Evolutionary conservation across 345 rosid genomes (phyloP), one percentile per base, ranked within the genome.

Genomic region (Salix viminalis): DNA sequence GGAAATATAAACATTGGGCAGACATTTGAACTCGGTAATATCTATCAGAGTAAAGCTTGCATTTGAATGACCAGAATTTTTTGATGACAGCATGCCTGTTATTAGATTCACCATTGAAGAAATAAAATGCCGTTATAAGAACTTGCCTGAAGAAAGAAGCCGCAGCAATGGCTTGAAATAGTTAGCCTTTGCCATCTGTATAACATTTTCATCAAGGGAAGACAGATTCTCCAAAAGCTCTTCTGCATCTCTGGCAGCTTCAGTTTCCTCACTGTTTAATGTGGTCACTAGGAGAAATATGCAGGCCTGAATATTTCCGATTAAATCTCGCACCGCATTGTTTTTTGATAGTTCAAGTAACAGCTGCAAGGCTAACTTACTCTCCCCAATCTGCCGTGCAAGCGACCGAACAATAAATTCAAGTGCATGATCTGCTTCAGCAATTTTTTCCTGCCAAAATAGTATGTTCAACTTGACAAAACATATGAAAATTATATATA

Each of bases 161-260:
- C 71, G 76, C 71, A 82, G 56, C 36, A 74, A 77, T 42, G 81
- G 84, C 60, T 77, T 74, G 44, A 82, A 82, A 67, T 70, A 82
- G 42, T 78, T 82, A 39, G 84, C 78, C 67, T 81, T 77, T 2
- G 81, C 81, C 80, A 81, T 81, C 69, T 73, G 54, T 42, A 81
- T 73, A 54, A 73, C 78, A 77, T 77, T 81, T 42, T 77, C 78
- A 41, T 81, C 50, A 65, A 64, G 65, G 46, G 44, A 77, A 73
- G 84, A 77, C 18, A 81, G 78, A 70, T 77, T 77, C 14, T 74
- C 72, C 74, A 81, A 77, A 73, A 81, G 72, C 56, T 77, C 81
- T 74, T 41, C 58, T 5, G 81, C 77, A 50, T 70, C 69, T 70
- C 18, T 12, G 41, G 79, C 72, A 67, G 79, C 84, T 65, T 75